Evolutionary conservation across 2,329 filamentous ascomycete species (phyloP).

Genomic region (Claviceps maximensis): DNA sequence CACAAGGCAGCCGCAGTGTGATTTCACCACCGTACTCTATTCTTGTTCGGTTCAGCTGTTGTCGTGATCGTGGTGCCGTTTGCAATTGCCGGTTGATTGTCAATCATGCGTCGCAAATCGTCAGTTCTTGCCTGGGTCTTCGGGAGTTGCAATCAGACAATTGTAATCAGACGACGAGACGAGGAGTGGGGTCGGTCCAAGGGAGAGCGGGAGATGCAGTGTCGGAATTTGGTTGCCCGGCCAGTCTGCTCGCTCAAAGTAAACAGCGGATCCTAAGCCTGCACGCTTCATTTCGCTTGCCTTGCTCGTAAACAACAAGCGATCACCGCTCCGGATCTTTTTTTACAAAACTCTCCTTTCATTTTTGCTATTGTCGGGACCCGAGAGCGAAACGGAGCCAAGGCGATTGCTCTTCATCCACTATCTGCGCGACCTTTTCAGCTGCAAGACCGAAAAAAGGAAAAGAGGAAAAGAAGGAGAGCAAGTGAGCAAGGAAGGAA

Average conservation of each 20-base stretch:
- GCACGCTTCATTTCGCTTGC: not conserved
- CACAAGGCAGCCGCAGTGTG: no score
- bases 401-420: not conserved
- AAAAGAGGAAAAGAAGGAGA: no score
- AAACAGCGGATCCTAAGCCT: not conserved
- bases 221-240: slow-evolving; percentile 1
- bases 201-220: not conserved
- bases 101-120: no score
- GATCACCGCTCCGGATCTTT: not conserved
- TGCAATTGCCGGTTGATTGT: no score
- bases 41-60: no score
- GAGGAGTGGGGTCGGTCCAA: not conserved
- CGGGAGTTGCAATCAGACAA: no score
- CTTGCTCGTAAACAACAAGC: not conserved
- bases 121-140: no score
- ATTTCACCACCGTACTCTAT: no score
- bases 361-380: not conserved
- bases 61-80: no score
- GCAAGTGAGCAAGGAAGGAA: not conserved
- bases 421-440: not conserved
- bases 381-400: not conserved
- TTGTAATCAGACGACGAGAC: no score
- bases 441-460: not conserved
- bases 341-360: not conserved
- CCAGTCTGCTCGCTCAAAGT: not conserved